These are phyloP conservation scores for Podosphaera fusca DNA, from an alignment of 2,329 filamentous ascomycete genomes.

Conservation along the genomic window DNA sequence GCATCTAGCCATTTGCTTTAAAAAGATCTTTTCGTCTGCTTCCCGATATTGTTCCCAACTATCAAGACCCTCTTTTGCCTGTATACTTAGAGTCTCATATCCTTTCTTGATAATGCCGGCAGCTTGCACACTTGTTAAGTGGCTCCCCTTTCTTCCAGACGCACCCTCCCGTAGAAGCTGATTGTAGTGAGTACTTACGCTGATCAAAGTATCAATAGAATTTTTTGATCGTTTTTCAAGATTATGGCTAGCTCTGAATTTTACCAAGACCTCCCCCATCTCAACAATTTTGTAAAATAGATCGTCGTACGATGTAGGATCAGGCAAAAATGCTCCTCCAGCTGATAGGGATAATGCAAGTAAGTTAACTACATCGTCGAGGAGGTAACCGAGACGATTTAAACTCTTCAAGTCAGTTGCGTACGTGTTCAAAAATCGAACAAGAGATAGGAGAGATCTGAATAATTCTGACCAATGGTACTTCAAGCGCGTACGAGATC, in stretches of 20 bases:
- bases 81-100: conserved; percentile 83
- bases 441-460: conserved; percentile 64
- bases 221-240: conserved; percentile 33
- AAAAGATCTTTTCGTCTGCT: conserved; percentile 55
- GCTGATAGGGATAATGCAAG: conserved; percentile 64
- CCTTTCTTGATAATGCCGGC: conserved; percentile 85
- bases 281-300: conserved; percentile 97
- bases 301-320: conserved; percentile 74
- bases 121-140: conserved; percentile 64
- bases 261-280: conserved; percentile 56
- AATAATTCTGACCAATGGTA: conserved; percentile 97
- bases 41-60: conserved; percentile 73
- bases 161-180: conserved; percentile 44
- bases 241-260: conserved; percentile 59
- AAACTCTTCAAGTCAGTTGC: conserved; percentile 49
- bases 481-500: conserved; percentile 53
- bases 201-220: conserved; percentile 68
- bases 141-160: conserved; percentile 30
- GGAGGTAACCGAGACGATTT: conserved; percentile 45
- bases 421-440: conserved; percentile 80
- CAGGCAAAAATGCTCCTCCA: conserved; percentile 78
- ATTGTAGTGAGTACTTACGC: conserved; percentile 69
- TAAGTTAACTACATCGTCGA: conserved; percentile 59
- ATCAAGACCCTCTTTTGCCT: conserved; percentile 67
- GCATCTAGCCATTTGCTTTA: conserved; percentile 71